These are phyloP conservation scores for Auricularia auricula-judae DNA, from an alignment of 768 basidiomycete species.

Conservation along the genomic window DNA sequence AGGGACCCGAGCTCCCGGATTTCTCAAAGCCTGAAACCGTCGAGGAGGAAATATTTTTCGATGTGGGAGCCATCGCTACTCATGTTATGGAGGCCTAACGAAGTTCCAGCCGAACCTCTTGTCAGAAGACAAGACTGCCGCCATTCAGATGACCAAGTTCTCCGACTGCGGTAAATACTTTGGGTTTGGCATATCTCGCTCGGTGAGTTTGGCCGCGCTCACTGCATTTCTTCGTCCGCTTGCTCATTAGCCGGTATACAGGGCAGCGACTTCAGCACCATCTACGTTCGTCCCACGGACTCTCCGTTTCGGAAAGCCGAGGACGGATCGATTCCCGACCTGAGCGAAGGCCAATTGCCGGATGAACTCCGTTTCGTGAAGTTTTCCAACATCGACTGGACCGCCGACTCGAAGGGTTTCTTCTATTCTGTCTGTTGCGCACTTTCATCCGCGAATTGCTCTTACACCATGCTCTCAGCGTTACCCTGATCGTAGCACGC, in stretches of 20 bases:
- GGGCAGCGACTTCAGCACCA: constrained; percentile 65
- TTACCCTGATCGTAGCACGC: constrained; percentile 41
- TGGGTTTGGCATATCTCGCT: constrained; percentile 66
- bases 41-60: constrained; percentile 67
- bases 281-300: constrained; percentile 55
- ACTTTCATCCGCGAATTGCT: background rate
- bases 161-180: constrained; percentile 59
- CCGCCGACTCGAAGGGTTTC: constrained; percentile 69
- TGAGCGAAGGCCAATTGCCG: constrained; percentile 32
- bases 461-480: constrained; percentile 24
- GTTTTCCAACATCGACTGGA: constrained; percentile 64
- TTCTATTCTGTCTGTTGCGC: constrained; percentile 40
- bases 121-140: constrained; percentile 59
- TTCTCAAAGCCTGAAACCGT: constrained; percentile 28
- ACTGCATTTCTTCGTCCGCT: constrained; percentile 2
- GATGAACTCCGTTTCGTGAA: constrained; percentile 71
- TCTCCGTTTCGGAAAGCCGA: constrained; percentile 39
- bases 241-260: constrained; percentile 13
- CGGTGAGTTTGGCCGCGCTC: constrained; percentile 31
- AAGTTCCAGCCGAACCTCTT: constrained; percentile 52
- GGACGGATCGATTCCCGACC: constrained; percentile 29
- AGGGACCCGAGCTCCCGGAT: constrained; percentile 40
- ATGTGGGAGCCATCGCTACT: constrained; percentile 31
- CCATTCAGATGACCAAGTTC: constrained; percentile 48
- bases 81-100: background rate